Conservation (phyloP, 202 grass and related monocot genomes). For the Panicum hallii region DNA sequence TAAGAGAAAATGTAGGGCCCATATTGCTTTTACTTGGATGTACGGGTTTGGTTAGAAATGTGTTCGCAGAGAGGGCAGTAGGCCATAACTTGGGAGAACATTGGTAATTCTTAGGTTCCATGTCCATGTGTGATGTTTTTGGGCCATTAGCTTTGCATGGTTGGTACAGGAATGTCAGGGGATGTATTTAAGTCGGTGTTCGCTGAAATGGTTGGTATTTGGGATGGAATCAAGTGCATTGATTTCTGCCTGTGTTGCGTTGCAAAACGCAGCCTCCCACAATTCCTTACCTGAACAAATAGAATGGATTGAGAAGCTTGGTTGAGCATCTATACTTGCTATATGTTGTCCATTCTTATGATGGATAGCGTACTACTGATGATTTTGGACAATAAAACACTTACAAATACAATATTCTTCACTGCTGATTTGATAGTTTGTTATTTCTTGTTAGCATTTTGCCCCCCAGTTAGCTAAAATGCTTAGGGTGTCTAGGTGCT, state of each 20-base stretch:
- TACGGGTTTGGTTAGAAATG: background rate
- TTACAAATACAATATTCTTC: background rate
- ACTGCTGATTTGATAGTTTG: background rate
- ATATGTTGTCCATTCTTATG: constrained; percentile 10
- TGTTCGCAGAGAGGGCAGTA: background rate
- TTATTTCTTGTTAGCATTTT: constrained; percentile 10
- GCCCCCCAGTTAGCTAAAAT: background rate
- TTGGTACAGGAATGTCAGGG: background rate
- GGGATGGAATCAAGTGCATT: background rate
- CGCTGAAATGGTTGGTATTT: background rate
- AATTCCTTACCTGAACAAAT: background rate
- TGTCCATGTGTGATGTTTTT: background rate
- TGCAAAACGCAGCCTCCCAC: background rate
- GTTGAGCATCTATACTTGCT: constrained; percentile 17
- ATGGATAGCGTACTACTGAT: background rate
- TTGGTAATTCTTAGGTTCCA: background rate
- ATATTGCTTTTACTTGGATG: background rate
- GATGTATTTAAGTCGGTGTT: background rate
- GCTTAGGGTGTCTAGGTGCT: background rate
- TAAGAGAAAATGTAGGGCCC: background rate
- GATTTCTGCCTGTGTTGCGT: background rate
- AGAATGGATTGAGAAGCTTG: background rate
- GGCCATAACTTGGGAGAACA: background rate
- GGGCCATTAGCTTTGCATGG: background rate
- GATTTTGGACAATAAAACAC: background rate